phyloP scores from a whole-genome alignment of 495 filamentous ascomycete genomes.

The Cercophora sp. region DNA sequence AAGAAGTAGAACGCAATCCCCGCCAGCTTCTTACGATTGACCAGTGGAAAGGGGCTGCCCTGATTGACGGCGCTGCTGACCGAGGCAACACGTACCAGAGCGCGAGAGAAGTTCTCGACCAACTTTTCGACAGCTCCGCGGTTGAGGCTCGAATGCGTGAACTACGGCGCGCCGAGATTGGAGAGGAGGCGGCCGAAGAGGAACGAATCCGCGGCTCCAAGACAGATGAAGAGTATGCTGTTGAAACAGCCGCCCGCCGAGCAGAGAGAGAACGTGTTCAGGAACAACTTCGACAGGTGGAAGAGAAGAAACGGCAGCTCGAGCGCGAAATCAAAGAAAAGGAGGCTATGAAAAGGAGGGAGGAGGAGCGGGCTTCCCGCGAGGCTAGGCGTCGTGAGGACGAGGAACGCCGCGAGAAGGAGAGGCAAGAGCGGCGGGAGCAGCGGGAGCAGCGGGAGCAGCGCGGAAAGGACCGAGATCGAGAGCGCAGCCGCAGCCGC shows the following conservation, averaged over 20 bases:
- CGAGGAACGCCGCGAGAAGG: slow-evolving; percentile 57
- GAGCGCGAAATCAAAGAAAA: slow-evolving; percentile 63
- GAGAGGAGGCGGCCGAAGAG: slow-evolving; percentile 62
- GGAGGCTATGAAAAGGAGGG: slow-evolving; percentile 48
- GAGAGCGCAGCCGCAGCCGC: slow-evolving; percentile 33
- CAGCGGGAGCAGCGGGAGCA: slow-evolving; percentile 54
- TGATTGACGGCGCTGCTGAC: slow-evolving; percentile 84
- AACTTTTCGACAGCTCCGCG: slow-evolving; percentile 60
- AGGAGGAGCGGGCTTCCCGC: slow-evolving; percentile 56
- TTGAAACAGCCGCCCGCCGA: slow-evolving; percentile 62
- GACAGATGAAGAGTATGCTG: slow-evolving; percentile 77
- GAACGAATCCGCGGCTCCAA: slow-evolving; percentile 70
- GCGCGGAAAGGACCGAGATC: slow-evolving; percentile 33
- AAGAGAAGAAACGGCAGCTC: slow-evolving; percentile 63
- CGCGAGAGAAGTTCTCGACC: slow-evolving; percentile 63
- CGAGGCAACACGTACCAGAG: slow-evolving; percentile 75
- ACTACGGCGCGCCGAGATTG: slow-evolving; percentile 68
- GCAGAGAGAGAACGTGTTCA: slow-evolving; percentile 61
- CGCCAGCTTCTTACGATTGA: slow-evolving; percentile 68
- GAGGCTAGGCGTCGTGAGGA: slow-evolving; percentile 56
- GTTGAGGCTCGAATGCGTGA: slow-evolving; percentile 67
- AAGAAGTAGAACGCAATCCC: slow-evolving; percentile 78
- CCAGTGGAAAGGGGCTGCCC: slow-evolving; percentile 70
- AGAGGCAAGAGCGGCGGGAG: slow-evolving; percentile 53
- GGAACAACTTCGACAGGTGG: slow-evolving; percentile 59